Evolutionary conservation across 805 yeast species (phyloP).

Genomic region (Kluyveromyces dobzhanskii): DNA sequence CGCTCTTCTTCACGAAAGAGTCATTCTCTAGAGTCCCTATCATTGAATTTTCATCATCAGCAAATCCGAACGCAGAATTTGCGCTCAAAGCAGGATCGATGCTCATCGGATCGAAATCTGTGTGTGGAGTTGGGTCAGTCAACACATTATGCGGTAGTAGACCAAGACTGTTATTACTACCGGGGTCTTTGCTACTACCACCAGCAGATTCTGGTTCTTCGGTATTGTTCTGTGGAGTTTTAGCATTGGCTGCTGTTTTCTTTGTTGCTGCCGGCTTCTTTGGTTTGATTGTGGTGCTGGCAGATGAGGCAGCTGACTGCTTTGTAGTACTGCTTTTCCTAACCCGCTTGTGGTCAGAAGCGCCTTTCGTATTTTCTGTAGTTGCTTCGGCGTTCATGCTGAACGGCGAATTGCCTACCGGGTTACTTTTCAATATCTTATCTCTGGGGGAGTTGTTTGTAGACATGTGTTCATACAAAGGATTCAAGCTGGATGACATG

Average conservation of each 20-base stretch:
- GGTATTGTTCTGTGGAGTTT: conserved; percentile 1
- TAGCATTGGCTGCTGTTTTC: neutral
- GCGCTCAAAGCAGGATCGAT: conserved; percentile 8
- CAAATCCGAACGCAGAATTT: conserved; percentile 6
- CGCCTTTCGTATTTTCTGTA: neutral
- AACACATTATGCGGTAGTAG: conserved; percentile 6
- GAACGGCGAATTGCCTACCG: conserved; percentile 2
- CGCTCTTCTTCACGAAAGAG: conserved; percentile 5
- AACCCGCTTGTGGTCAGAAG: neutral
- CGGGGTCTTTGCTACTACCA: conserved; percentile 8
- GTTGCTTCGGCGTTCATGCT: neutral
- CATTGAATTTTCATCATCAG: conserved; percentile 7
- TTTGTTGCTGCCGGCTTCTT: neutral
- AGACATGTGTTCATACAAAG: neutral
- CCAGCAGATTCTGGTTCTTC: conserved; percentile 4
- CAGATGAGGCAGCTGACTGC: neutral
- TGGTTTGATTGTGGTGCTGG: neutral
- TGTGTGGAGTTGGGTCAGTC: conserved; percentile 11
- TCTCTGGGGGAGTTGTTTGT: conserved; percentile 1
- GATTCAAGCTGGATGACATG: neutral
- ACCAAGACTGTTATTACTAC: conserved; percentile 5
- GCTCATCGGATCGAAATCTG: conserved; percentile 9
- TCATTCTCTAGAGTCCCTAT: conserved; percentile 1
- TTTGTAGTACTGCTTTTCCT: neutral
- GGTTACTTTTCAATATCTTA: neutral